Percentiles rank a stretch among this genome's conserved stretches.
Evolutionary conservation across 106 monocot species (phyloP).

Genomic region (Chionographis japonica): DNA sequence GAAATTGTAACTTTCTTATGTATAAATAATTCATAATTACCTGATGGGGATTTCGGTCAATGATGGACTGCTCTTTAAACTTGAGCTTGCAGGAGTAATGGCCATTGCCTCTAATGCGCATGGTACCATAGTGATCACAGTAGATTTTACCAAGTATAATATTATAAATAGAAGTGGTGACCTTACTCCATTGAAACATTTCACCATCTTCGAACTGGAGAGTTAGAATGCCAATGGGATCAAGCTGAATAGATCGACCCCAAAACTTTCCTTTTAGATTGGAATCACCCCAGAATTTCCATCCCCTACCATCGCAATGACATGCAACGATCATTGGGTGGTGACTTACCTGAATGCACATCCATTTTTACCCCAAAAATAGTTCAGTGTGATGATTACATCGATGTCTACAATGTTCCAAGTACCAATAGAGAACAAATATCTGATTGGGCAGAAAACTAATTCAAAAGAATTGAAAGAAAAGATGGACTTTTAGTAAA

Average conservation of each 20-base stretch:
- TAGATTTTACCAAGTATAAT: constrained; percentile 95
- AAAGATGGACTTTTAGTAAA: background rate
- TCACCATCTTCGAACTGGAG: constrained; percentile 95
- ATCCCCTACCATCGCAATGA: constrained; percentile 89
- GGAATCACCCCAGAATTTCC: constrained; percentile 96
- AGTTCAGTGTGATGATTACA: constrained; percentile 2
- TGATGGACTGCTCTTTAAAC: constrained; percentile 93
- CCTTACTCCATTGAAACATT: constrained; percentile 93
- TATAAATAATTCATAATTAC: constrained; percentile 23
- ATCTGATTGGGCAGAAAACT: background rate
- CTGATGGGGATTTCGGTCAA: constrained; percentile 93
- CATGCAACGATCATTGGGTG: constrained; percentile 96
- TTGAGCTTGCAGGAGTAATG: constrained; percentile 95
- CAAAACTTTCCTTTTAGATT: constrained; percentile 94
- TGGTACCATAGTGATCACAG: constrained; percentile 95
- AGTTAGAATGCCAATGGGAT: constrained; percentile 83
- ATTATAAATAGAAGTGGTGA: constrained; percentile 93
- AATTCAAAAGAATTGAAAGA: background rate
- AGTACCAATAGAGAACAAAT: background rate
- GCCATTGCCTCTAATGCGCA: constrained; percentile 81
- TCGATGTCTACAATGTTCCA: constrained; percentile 2
- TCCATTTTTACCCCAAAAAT: background rate
- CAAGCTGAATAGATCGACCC: constrained; percentile 95
- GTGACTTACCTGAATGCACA: constrained; percentile 79
- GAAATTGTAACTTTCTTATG: background rate